Percentiles rank a stretch among this genome's conserved stretches.
Conservation (phyloP, 495 filamentous ascomycete species). For the Penicillium manginii region DNA sequence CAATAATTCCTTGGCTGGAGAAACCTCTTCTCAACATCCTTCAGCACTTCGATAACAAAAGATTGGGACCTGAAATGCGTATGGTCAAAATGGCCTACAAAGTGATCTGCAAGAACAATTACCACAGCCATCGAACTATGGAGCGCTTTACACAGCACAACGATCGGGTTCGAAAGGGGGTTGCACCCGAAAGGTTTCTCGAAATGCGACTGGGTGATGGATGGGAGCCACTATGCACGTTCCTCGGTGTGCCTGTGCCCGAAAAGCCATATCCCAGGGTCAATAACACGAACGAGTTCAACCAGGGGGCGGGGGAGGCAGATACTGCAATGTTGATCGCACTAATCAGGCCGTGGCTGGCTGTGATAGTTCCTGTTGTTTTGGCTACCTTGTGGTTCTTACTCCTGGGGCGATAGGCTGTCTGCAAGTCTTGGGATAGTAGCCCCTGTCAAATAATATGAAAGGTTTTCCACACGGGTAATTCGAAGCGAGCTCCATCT, state of each 20-base stretch:
- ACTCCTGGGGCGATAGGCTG: neutral
- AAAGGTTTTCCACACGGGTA: neutral
- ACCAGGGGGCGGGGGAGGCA: slow-evolving; percentile 9
- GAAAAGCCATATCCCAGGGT: slow-evolving; percentile 26
- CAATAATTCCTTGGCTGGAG: slow-evolving; percentile 11
- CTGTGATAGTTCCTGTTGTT: slow-evolving; percentile 3
- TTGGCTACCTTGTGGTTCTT: neutral
- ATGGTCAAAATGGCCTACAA: slow-evolving; percentile 10
- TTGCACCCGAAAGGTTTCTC: slow-evolving; percentile 9
- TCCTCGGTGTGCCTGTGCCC: slow-evolving; percentile 32
- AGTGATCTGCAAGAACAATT: slow-evolving; percentile 22
- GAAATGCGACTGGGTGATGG: slow-evolving; percentile 29
- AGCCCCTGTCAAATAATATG: neutral
- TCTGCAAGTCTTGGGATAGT: neutral
- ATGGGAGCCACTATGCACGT: slow-evolving; percentile 37
- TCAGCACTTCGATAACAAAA: slow-evolving; percentile 16
- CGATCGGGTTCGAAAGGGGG: slow-evolving; percentile 4
- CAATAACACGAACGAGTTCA: slow-evolving; percentile 30
- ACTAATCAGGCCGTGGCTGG: slow-evolving; percentile 1
- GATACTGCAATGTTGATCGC: neutral
- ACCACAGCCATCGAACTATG: slow-evolving; percentile 3
- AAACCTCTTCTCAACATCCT: slow-evolving; percentile 15
- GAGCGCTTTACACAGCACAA: slow-evolving; percentile 10
- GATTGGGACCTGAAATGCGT: slow-evolving; percentile 15
- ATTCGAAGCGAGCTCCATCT: neutral